Conservation (phyloP, 2,329 filamentous ascomycete genomes). For the Aspergillus oerlinghausenensis region DNA sequence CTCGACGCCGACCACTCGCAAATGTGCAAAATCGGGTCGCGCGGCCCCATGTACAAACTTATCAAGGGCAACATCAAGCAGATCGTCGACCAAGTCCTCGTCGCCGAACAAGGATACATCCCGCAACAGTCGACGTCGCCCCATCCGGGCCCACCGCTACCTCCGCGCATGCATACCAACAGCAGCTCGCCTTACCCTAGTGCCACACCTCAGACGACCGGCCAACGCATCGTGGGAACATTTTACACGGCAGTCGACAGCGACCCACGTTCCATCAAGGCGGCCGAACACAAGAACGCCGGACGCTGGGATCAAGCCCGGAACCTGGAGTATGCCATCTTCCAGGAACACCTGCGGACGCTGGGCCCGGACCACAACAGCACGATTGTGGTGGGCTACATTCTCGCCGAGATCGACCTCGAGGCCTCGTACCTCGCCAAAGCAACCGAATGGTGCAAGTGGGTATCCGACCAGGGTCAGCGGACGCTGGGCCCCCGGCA, state of each 20-base stretch:
- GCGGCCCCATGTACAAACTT: conserved; percentile 28
- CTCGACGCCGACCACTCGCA: conserved; percentile 33
- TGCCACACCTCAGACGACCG: conserved; percentile 8
- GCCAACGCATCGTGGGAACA: conserved; percentile 14
- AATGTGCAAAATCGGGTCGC: conserved; percentile 30
- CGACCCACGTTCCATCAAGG: conserved; percentile 23
- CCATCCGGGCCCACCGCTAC: conserved; percentile 20
- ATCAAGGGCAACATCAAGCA: conserved; percentile 33
- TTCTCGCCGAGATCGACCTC: conserved; percentile 26
- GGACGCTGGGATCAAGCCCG: conserved; percentile 27
- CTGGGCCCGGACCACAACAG: conserved; percentile 27
- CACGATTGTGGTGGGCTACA: conserved; percentile 23
- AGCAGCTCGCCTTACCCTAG: conserved; percentile 24
- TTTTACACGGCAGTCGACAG: conserved; percentile 20
- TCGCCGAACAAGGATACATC: conserved; percentile 27
- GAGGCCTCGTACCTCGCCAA: conserved; percentile 21
- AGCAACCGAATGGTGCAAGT: conserved; percentile 27
- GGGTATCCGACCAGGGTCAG: conserved; percentile 24
- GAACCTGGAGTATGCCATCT: conserved; percentile 24
- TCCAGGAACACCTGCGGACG: conserved; percentile 25
- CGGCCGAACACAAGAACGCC: conserved; percentile 24
- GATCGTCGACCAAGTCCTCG: conserved; percentile 26
- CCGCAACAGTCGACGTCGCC: conserved; percentile 17
- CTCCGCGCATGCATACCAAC: conserved; percentile 25
- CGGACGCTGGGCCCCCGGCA: conserved; percentile 24